Evolutionary conservation across 495 filamentous ascomycete genomes (phyloP).

Genomic region (Venustampulla echinocandica): DNA sequence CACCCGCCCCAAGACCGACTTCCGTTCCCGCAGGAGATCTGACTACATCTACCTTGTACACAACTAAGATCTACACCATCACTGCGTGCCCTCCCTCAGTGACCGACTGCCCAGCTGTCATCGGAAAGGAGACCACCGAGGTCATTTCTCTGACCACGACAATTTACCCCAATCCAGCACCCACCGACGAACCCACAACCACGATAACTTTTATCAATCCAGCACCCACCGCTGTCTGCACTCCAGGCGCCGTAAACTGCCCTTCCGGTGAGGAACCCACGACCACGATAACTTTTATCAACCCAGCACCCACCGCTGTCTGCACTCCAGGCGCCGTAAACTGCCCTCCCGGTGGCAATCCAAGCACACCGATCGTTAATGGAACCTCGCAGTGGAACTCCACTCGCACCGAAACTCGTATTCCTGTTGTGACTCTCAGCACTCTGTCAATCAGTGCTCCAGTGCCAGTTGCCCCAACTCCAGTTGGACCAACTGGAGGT

Average conservation of each 20-base stretch:
- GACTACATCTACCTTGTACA: conserved; percentile 9
- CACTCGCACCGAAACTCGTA: neutral
- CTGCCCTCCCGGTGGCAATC: neutral
- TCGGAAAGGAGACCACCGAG: conserved; percentile 22
- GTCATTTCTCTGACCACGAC: conserved; percentile 18
- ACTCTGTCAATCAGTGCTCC: too few relatives aligned
- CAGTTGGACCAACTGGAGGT: too few relatives aligned
- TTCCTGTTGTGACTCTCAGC: neutral
- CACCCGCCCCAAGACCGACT: conserved; percentile 1
- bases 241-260: neutral
- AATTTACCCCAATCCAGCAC: conserved; percentile 11
- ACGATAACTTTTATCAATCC: neutral
- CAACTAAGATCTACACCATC: conserved; percentile 30
- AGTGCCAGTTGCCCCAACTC: too few relatives aligned
- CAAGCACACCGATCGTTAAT: neutral
- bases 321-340: neutral
- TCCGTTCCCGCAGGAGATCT: neutral
- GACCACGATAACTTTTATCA: neutral
- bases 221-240: neutral
- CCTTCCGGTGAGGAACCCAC: neutral
- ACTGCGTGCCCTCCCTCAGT: conserved; percentile 45
- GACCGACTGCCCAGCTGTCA: conserved; percentile 46
- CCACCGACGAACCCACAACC: neutral
- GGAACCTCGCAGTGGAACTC: neutral
- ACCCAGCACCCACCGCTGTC: neutral